These are phyloP conservation scores for Dactylonectria macrodidyma DNA, from an alignment of 2,329 filamentous ascomycete species.

Conservation along the genomic window DNA sequence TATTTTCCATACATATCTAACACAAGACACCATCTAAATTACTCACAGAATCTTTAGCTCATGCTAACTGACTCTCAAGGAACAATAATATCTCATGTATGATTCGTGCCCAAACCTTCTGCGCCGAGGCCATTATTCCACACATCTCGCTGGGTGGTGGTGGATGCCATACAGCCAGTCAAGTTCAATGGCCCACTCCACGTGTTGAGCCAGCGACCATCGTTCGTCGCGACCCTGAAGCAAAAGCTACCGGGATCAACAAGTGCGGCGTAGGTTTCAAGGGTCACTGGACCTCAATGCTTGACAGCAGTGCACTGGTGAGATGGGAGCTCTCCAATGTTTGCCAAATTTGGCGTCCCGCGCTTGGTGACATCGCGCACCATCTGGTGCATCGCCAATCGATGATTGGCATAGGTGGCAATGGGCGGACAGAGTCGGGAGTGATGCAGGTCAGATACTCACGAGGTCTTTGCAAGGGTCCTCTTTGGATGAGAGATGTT, in stretches of 20 bases:
- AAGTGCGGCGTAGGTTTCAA: conserved; percentile 18
- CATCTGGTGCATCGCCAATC: neutral
- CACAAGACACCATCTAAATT: neutral
- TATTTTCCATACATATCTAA: neutral
- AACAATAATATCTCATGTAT: neutral
- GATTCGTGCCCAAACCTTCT: neutral
- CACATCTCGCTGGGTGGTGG: conserved; percentile 11
- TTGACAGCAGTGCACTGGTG: neutral
- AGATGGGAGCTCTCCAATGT: too few relatives aligned
- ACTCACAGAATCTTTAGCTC: neutral
- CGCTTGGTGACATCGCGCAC: neutral
- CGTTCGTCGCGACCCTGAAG: conserved; percentile 32
- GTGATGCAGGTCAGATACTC: neutral
- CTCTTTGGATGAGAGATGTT: neutral
- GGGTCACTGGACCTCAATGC: conserved; percentile 2
- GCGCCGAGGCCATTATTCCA: neutral
- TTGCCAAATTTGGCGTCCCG: neutral
- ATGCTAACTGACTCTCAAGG: neutral
- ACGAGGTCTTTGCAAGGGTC: neutral
- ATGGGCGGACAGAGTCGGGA: neutral
- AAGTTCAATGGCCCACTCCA: conserved; percentile 44
- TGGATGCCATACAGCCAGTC: conserved; percentile 19
- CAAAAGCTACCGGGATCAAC: conserved; percentile 21
- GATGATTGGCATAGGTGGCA: neutral
- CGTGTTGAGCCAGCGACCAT: conserved; percentile 36